Percentiles rank a stretch among this genome's conserved stretches.
Evolutionary conservation across 169 alveolate genomes (phyloP).

Genomic region (Babesia caballi): DNA sequence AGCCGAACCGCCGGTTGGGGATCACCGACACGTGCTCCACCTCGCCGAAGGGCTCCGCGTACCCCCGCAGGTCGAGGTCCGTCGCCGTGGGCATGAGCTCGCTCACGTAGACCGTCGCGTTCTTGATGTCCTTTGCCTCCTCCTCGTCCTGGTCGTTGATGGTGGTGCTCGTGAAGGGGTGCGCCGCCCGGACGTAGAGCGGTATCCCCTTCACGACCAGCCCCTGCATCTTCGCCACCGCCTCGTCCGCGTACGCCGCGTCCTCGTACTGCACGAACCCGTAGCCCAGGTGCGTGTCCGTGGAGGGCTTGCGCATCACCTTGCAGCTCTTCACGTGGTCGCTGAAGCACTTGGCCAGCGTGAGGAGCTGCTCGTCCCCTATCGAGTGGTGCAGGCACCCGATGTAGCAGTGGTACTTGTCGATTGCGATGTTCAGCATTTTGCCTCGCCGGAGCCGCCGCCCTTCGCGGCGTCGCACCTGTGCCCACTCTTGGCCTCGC

Average conservation of each 20-base stretch:
- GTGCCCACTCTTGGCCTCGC: too few relatives aligned
- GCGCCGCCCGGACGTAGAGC: constrained; percentile 46
- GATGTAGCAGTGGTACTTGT: constrained; percentile 58
- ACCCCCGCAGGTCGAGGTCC: constrained; percentile 35
- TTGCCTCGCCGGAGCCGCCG: not conserved
- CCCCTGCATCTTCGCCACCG: constrained; percentile 59
- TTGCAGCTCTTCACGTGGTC: constrained; percentile 49
- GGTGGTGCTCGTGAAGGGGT: constrained; percentile 52
- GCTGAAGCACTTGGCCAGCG: constrained; percentile 64
- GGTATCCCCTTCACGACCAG: constrained; percentile 62
- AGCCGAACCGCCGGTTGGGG: constrained; percentile 56
- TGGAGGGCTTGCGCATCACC: constrained; percentile 49
- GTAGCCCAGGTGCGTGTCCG: constrained; percentile 60
- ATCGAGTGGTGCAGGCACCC: constrained; percentile 63
- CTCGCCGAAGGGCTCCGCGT: constrained; percentile 63
- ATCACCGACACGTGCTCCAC: constrained; percentile 39
- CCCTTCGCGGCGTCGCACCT: not conserved
- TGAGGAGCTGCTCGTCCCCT: constrained; percentile 63
- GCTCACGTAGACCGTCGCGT: constrained; percentile 60
- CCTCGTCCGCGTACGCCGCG: constrained; percentile 51
- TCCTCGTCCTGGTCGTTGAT: constrained; percentile 36
- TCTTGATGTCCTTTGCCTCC: constrained; percentile 32
- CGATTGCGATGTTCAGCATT: constrained; percentile 45
- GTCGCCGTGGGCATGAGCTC: constrained; percentile 39
- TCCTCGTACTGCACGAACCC: constrained; percentile 63